Conservation (phyloP, 352 stramenopile genomes). For the Phytopythium aichiense region DNA sequence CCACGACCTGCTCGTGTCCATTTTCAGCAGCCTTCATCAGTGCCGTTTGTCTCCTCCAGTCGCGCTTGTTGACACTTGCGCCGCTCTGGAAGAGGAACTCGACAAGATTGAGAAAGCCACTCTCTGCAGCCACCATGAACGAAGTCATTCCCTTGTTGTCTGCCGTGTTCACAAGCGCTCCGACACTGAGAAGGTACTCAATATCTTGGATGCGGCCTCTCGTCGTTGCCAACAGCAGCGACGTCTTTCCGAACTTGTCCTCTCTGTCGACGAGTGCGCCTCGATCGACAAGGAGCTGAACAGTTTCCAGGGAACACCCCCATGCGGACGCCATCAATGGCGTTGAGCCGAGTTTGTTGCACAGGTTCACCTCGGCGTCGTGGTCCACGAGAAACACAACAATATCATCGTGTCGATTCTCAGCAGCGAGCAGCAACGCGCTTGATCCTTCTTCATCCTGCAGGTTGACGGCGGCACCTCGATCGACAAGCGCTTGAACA, state of each 20-base stretch:
- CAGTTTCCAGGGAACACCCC: background rate
- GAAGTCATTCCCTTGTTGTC: background rate
- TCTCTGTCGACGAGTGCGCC: background rate
- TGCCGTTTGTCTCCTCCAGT: too few species aligned
- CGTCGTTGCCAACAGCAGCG: background rate
- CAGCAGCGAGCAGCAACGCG: background rate
- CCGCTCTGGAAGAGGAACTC: background rate
- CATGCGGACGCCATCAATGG: background rate
- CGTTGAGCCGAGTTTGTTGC: background rate
- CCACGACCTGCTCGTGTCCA: background rate
- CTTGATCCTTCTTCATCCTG: background rate
- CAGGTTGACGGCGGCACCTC: background rate
- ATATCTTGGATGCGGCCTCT: background rate
- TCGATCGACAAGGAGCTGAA: background rate
- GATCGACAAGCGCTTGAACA: background rate
- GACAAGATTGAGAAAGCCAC: background rate
- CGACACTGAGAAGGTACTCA: background rate
- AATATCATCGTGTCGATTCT: background rate
- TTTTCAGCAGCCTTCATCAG: background rate
- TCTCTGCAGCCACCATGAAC: background rate
- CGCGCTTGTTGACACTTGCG: background rate
- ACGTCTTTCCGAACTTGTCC: background rate
- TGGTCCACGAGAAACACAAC: background rate
- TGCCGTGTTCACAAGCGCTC: background rate
- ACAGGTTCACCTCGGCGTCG: background rate